phyloP scores from a whole-genome alignment of 805 yeast genomes.

The Wickerhamiella bombiphila region DNA sequence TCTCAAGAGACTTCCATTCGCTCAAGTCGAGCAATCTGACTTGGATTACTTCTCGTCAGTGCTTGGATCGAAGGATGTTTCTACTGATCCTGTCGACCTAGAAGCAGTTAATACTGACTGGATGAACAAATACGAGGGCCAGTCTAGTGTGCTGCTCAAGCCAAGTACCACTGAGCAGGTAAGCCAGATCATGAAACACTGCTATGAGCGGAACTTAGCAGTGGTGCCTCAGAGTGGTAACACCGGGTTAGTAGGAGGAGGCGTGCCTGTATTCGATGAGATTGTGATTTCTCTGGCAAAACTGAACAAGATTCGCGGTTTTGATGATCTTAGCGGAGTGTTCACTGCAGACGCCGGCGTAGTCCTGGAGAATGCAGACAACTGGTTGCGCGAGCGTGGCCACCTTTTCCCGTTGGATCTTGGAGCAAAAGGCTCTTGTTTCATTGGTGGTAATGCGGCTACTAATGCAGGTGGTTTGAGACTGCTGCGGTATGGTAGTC shows the following conservation, averaged over 20 bases:
- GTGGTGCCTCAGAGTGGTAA: conserved; percentile 96
- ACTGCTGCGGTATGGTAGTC: conserved; percentile 72
- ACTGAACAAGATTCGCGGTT: conserved; percentile 64
- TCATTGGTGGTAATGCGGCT: conserved; percentile 86
- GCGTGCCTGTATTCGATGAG: conserved; percentile 85
- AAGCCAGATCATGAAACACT: conserved; percentile 57
- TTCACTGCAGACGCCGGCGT: conserved; percentile 83
- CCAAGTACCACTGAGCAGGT: conserved; percentile 72
- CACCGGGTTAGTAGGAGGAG: conserved; percentile 91
- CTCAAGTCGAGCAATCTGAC: conserved; percentile 40
- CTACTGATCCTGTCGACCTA: conserved; percentile 50
- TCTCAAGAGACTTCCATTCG: conserved; percentile 36
- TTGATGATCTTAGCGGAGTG: conserved; percentile 69
- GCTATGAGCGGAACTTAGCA: conserved; percentile 63
- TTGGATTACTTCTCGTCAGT: conserved; percentile 45
- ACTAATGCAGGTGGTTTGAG: conserved; percentile 96
- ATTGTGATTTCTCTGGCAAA: conserved; percentile 54
- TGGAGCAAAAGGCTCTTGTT: conserved; percentile 95
- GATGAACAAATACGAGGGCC: conserved; percentile 87
- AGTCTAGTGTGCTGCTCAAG: conserved; percentile 59
- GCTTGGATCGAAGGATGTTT: conserved; percentile 24
- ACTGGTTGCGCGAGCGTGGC: conserved; percentile 61
- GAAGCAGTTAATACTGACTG: conserved; percentile 71
- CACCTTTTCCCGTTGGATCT: conserved; percentile 84
- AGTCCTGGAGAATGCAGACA: conserved; percentile 71